Evolutionary conservation across 1,139 yeast species (phyloP).

Genomic region (Taiozyma sp.): DNA sequence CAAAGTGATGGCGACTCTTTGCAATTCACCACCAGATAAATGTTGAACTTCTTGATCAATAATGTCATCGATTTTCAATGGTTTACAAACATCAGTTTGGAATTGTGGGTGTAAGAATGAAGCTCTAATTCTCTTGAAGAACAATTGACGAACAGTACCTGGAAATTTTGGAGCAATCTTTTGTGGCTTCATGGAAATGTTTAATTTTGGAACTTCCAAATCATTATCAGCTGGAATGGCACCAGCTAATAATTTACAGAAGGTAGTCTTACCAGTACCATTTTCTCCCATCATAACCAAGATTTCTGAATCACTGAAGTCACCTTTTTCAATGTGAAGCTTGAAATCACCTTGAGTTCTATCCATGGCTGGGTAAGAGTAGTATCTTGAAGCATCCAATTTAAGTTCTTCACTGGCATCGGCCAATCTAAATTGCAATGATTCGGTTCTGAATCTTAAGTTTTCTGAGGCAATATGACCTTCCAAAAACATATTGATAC

Average conservation of each 20-base stretch:
- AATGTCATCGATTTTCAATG: conserved; percentile 87
- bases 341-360: conserved; percentile 97
- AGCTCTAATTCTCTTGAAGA: conserved; percentile 93
- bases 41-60: conserved; percentile 97
- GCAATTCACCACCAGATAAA: conserved; percentile 98
- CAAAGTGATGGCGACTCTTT: conserved; percentile 96
- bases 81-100: conserved; percentile 97
- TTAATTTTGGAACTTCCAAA: conserved; percentile 72
- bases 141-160: conserved; percentile 96
- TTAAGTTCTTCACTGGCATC: conserved; percentile 82
- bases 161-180: conserved; percentile 98
- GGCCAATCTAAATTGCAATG: conserved; percentile 89
- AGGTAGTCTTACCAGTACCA: conserved; percentile 98
- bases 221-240: conserved; percentile 83
- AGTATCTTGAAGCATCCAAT: conserved; percentile 75
- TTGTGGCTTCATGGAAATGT: conserved; percentile 97
- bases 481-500: conserved; percentile 95
- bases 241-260: conserved; percentile 93
- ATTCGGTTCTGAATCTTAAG: conserved; percentile 92
- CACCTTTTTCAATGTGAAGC: conserved; percentile 77
- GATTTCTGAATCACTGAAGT: conserved; percentile 93
- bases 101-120: conserved; percentile 94
- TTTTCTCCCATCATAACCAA: conserved; percentile 99
- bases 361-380: conserved; percentile 72
- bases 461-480: conserved; percentile 98